A percentile compares a stretch with the other conserved stretches of the same genome.
phyloP scores from a whole-genome alignment of 179 eudicot species.

The Spinacia oleracea region DNA sequence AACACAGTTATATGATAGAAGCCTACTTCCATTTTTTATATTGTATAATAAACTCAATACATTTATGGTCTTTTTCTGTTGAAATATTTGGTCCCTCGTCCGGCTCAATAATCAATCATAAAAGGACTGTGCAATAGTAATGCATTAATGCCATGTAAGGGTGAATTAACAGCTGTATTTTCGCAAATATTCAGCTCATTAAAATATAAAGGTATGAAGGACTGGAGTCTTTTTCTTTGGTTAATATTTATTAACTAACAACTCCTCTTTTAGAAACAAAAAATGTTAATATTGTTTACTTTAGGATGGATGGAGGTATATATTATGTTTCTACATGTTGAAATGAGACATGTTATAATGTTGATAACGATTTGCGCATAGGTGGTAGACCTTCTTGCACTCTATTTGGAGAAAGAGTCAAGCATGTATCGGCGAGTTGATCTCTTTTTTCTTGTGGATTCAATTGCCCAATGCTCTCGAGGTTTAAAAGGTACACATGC shows the following conservation, averaged over 20 bases:
- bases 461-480: conserved; percentile 79
- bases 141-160: background rate
- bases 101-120: background rate
- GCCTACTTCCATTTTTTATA: too few relatives aligned
- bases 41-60: background rate
- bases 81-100: background rate
- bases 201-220: background rate
- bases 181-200: background rate
- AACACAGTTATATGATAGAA: background rate
- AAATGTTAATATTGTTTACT: background rate
- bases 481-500: conserved; percentile 61
- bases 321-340: background rate
- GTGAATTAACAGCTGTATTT: background rate
- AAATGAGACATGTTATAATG: background rate
- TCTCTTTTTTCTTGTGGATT: conserved; percentile 94
- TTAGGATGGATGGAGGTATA: background rate
- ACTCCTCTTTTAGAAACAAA: background rate
- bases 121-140: background rate
- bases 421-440: conserved; percentile 74
- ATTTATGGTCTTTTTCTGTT: background rate
- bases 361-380: conserved; percentile 25
- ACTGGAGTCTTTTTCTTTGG: background rate
- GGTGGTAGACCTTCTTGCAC: conserved; percentile 85
- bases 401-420: conserved; percentile 70
- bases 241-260: background rate